These are phyloP conservation scores for Xylaria sp. DNA, from an alignment of 2,329 filamentous ascomycete genomes.

Conservation along the genomic window DNA sequence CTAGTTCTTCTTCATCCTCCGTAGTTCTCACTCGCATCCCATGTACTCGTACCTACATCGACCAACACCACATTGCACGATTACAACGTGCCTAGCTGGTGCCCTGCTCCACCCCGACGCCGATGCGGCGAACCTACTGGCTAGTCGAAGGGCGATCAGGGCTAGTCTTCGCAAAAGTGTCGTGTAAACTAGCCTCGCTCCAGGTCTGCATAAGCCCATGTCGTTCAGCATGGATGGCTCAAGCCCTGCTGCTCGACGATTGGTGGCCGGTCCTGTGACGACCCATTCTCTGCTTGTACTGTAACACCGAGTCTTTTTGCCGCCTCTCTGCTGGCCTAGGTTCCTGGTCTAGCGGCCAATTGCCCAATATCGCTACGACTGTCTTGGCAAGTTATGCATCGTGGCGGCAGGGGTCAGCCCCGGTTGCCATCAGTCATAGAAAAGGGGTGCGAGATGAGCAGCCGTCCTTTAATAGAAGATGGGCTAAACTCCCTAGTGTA, in stretches of 20 bases:
- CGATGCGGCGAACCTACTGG: conserved; percentile 1
- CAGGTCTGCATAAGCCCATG: conserved; percentile 5
- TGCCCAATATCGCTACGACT: conserved; percentile 4
- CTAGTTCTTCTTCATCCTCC: conserved; percentile 6
- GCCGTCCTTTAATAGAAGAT: conserved; percentile 9
- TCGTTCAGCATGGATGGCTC: neutral
- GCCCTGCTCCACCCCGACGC: conserved; percentile 1
- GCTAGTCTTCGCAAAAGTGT: neutral
- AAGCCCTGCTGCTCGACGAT: neutral
- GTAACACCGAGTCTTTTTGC: conserved; percentile 12
- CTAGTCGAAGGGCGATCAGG: neutral
- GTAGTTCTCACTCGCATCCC: neutral
- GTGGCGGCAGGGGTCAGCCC: conserved; percentile 8
- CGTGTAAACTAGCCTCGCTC: neutral
- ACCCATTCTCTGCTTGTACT: conserved; percentile 3
- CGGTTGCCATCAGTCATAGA: conserved; percentile 1
- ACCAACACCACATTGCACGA: neutral
- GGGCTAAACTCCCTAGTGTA: neutral
- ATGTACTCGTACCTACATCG: neutral
- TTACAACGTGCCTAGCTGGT: no score
- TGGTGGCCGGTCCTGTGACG: conserved; percentile 6
- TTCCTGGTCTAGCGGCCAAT: neutral
- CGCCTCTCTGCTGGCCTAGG: neutral
- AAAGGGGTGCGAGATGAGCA: conserved; percentile 19
- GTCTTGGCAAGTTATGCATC: conserved; percentile 9